Percentiles rank a stretch among this genome's conserved stretches.
phyloP scores from a whole-genome alignment of 1,139 yeast species.

The Geotrichum cucujoidarum region DNA sequence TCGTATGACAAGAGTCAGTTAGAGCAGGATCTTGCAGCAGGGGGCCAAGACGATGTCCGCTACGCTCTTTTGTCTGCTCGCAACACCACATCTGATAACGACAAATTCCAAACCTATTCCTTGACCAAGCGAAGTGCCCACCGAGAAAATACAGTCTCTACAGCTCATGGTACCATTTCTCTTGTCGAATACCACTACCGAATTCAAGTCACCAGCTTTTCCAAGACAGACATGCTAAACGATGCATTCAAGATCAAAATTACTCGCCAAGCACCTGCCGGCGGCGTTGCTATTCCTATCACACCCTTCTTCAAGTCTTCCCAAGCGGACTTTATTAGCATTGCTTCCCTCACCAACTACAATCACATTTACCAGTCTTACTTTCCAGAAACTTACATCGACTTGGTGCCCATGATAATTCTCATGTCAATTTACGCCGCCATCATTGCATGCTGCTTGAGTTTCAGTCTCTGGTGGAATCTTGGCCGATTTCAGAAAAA shows the following conservation, averaged over 20 bases:
- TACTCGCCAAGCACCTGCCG: constrained; percentile 3
- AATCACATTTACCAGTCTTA: constrained; percentile 9
- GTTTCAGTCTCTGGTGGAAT: constrained; percentile 8
- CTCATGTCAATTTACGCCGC: constrained; percentile 6
- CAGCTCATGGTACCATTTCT: constrained; percentile 15
- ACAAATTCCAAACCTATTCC: constrained; percentile 14
- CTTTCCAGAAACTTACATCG: constrained; percentile 16
- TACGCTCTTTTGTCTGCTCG: constrained; percentile 13
- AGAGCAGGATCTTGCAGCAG: constrained; percentile 7
- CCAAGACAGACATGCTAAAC: constrained; percentile 4
- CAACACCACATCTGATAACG: constrained; percentile 11
- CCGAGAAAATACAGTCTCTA: constrained; percentile 3
- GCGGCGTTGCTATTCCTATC: constrained; percentile 9
- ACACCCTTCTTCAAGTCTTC: constrained; percentile 16
- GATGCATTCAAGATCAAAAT: constrained; percentile 9
- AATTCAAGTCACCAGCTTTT: constrained; percentile 9
- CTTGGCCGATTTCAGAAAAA: constrained; percentile 3
- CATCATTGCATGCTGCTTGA: constrained; percentile 1
- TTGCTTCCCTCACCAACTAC: constrained; percentile 13
- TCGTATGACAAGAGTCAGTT: constrained; percentile 5
- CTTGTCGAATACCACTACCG: constrained; percentile 18
- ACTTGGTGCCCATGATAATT: constrained; percentile 11
- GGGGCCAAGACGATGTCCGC: constrained; percentile 10
- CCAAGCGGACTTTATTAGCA: constrained; percentile 7
- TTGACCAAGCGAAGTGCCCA: constrained; percentile 17